Base-by-base conservation (phyloP, 2,329 filamentous ascomycete genomes). In the Aspergillus pseudoglaucus region DNA sequence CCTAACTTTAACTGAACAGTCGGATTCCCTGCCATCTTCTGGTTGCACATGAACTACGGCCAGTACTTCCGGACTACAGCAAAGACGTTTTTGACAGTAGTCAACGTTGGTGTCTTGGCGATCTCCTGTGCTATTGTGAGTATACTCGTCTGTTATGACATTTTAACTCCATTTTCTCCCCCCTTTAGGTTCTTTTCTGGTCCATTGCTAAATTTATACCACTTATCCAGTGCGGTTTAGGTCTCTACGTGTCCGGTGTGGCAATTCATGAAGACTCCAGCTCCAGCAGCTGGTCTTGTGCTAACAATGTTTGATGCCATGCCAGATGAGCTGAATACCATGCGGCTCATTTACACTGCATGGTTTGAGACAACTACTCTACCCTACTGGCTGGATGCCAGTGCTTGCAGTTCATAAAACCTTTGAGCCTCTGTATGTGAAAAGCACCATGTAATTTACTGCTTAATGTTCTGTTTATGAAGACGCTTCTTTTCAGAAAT, bases 31-130 rank as follows among this genome's bases (percentile, higher is more conserved):
- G 70, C 67, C 3, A 58, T 69, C 2, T 71, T 76, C 53, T 77
- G 73, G 73, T 53, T 77, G 35, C 68, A 69, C 47, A 65, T 80
- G 53, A 72, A 79, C 55, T 62, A 65, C 39, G 72, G 68, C 1
- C 53, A 58, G 3, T 70, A 62, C 57, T 69, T 70, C 40, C 59
- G 62, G 17, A 65, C 62, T 15, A 61, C 57, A 51, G 63, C 64
- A 39, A 79, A 78, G 55, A 71, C 68, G 18, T 38, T 59, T 3
- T 55, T 78, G 10, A 71, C 70, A 1, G 45, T 70, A 2, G 10
- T 75, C 22, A 79, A 79, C 51, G 45, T 63, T 1, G 27, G 66
- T 0, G 66, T 76, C 9, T 62, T 78, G 18, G 48, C 43, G 17
- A 57, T 65, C 27, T 66, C 64, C 12, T 58, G 50, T 33, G 50